Base-by-base conservation (phyloP, 148 eudicot genomes). In the Rheum nobile region DNA sequence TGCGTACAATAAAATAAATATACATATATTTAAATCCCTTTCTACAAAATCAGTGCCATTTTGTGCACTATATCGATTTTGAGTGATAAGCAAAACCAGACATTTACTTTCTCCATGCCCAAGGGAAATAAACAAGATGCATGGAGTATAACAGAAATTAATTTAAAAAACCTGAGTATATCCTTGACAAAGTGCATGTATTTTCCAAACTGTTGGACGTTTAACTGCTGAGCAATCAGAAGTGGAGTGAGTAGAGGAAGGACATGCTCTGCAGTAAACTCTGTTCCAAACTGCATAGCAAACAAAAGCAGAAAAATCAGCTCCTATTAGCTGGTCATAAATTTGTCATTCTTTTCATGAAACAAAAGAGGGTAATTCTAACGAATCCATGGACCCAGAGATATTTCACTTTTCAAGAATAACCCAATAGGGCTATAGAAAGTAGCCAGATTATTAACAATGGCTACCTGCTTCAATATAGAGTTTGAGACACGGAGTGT, bases 121-220 rank as follows among this genome's bases (percentile, higher is more conserved):
- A 11, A 17, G 22, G 14, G 39, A 7, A 38, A n/a, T 34, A 35
- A 35, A 68, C 13, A 69, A 35, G 10, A 6, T 12, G 46, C 14
- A 34, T 24, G 19, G 17, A 41, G 16, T 39, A 39, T 6, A 32
- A 14, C 2, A 44, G 8, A 55, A 72, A 41, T 26, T 35, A 57
- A 32, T 74, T 48, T 14, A 65, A 68, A 48, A 34, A 86, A 91
- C 98, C 97, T 90, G 52, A 95, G 84, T 67, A 91, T 78, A 69
- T 89, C 93, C 85, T 95, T 95, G 43, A 95, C 89, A 81, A 95
- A 95, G 54, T 79, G 87, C 99, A 95, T 95, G 82, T 85, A 95
- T 74, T 95, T 95, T 24, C 94, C 99, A 81, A 95, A 95, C 81
- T 95, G 99, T 84, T 95, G 99, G 77, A 90, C 90, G 74, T 95